A percentile compares a stretch with the other conserved stretches of the same genome.
Evolutionary conservation across 2,329 filamentous ascomycete genomes (phyloP).

Genomic region (Pleoardoris graminearum): DNA sequence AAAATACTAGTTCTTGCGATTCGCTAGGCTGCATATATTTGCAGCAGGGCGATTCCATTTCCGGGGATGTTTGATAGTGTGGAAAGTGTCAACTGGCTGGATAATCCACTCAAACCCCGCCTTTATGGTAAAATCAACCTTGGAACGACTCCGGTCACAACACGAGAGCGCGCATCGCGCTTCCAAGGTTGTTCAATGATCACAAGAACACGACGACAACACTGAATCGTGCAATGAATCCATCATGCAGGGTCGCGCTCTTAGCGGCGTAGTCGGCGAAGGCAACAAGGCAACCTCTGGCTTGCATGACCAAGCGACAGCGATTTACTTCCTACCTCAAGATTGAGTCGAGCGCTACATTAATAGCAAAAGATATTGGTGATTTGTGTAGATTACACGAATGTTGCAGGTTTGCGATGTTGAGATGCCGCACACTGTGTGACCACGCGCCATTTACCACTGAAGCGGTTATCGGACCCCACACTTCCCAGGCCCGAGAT

Average conservation of each 20-base stretch:
- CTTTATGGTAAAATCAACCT: not conserved
- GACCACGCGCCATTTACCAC: not conserved
- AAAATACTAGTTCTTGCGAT: not conserved
- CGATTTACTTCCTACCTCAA: not conserved
- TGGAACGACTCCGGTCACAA: not conserved
- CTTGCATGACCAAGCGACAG: not conserved
- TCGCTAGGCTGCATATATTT: not conserved
- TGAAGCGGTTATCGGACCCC: not conserved
- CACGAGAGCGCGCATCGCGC: not conserved
- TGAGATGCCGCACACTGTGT: not conserved
- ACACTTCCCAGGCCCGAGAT: not conserved
- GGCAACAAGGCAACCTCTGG: conserved; percentile 1
- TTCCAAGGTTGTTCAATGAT: not conserved
- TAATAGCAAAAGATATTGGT: not conserved
- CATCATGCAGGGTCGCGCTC: not conserved
- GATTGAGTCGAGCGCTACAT: not conserved
- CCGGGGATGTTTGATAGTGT: not conserved
- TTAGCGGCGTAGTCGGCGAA: not conserved
- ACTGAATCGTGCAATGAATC: not conserved
- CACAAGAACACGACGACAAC: not conserved
- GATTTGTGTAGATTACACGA: not conserved
- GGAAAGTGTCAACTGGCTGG: not conserved
- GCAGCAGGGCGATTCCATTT: not conserved
- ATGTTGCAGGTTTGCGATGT: not conserved
- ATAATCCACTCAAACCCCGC: not conserved